Evolutionary conservation across 345 rosid species (phyloP), one percentile per base, ranked within the genome.

Genomic region (Cardamine chenopodiifolia): DNA sequence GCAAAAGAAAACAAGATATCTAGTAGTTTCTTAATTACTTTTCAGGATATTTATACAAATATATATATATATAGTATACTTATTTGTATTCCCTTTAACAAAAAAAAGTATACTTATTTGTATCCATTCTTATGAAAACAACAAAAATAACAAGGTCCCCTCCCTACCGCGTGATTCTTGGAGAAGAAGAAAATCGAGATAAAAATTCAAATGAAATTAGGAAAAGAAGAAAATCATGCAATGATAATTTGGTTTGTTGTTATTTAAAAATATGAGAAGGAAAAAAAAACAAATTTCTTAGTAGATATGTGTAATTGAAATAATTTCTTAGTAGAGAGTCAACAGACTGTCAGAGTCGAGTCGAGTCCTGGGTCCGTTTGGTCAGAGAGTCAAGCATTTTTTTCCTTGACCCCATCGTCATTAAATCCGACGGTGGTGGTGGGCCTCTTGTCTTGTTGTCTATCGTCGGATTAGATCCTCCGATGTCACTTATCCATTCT

Each of bases 371-470:
- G 75, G 66, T 68, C 63, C 62, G 70, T 85, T 80, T n/a, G 44
- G 83, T 85, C 86, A 78, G 85, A 70, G 60, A 42, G 89, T 89
- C 91, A 82, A 82, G 55, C 39, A 39, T 32, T 55, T 19, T 52
- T 4, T 49, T 4, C 11, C 10, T 80, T 60, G 84, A 69, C 82
- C 79, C 82, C 78, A 34, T 45, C 18, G 10, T 59, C 82, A 73
- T 68, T 68, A 50, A 78, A 83, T 83, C 87, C 79, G 85, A 83
- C 89, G 89, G 91, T 89, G 85, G 1, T 40, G 42, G 87, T 79
- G 88, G 94, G 62, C 82, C 92, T 83, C 60, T 75, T 70, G 15
- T 68, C 39, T 42, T 75, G 59, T 53, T 75, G 22, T 71, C 48
- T 40, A 31, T 73, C 78, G 75, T 58, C 56, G 40, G 69, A 52